Evolutionary conservation across 768 basidiomycete genomes (phyloP).

Genomic region (Thelephora aurantiotincta): DNA sequence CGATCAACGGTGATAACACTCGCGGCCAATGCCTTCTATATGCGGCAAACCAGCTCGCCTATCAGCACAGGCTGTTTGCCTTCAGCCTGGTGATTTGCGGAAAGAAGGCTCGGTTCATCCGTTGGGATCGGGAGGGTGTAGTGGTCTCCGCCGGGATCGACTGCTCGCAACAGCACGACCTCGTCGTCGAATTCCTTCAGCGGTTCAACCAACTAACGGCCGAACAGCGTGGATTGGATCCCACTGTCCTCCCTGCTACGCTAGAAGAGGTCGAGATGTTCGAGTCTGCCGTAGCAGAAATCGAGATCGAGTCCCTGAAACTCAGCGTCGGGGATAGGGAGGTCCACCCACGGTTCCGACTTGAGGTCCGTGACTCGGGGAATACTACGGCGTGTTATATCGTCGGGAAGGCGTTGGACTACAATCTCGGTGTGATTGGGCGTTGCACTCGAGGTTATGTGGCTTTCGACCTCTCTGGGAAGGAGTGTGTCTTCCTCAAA

Average conservation of each 20-base stretch:
- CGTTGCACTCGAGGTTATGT: conserved; percentile 4
- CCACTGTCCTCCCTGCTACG: conserved; percentile 2
- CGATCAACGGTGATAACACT: too few relatives aligned
- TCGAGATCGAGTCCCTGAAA: neutral
- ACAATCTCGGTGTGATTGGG: neutral
- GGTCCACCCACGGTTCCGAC: neutral
- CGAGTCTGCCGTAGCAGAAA: neutral
- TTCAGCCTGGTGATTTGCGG: conserved; percentile 17
- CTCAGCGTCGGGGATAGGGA: neutral
- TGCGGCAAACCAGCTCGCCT: conserved; percentile 9
- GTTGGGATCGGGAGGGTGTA: conserved; percentile 19
- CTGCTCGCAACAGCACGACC: conserved; percentile 7
- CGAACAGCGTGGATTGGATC: conserved; percentile 14
- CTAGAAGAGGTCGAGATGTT: neutral
- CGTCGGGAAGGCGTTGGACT: neutral
- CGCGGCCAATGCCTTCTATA: conserved; percentile 12
- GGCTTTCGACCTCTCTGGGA: neutral
- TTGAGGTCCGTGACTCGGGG: neutral
- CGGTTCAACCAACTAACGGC: conserved; percentile 11
- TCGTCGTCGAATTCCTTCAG: conserved; percentile 18
- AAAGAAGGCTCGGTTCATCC: conserved; percentile 15
- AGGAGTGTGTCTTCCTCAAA: conserved; percentile 16
- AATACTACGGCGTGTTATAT: neutral
- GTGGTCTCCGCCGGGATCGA: conserved; percentile 18
- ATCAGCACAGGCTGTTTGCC: conserved; percentile 16